Evolutionary conservation across 352 stramenopile species (phyloP), one percentile per base, ranked within the genome.

Genomic region (Globisporangium nodosum): DNA sequence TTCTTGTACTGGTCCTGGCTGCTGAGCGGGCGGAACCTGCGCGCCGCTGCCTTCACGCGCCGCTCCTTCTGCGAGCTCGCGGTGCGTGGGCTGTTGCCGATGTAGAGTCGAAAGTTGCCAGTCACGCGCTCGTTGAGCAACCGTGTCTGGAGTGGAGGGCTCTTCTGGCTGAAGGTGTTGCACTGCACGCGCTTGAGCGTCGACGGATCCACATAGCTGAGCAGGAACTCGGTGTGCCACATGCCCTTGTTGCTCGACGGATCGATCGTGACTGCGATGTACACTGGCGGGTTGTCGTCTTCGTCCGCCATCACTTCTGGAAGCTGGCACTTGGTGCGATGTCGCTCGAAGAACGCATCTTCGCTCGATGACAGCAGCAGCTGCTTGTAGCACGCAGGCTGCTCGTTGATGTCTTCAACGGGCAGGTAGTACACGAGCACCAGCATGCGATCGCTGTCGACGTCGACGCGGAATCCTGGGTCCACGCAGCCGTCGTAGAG

Each of bases 21-120:
- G 13, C 42, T 75, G 58, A 55, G 53, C 12, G 48, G 61, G 0
- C 45, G 64, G 63, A 60, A 83, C 55, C 48, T 54, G 21, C 66
- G 53, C 43, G 40, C 20, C 13, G 56, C 39, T 3, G 54, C 56
- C n/a, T 46, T 21, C 30, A 31, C 51, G 12, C 62, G 66, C 8
- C 71, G 66, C 31, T 53, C 47, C 31, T 61, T 56, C 33, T 69
- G 65, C 3, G 52, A 75, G 30, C 56, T 86, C 16, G 77, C 66
- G 24, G 87, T 83, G 49, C 68, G 76, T 21, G 79, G 81, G 56
- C 82, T 88, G 46, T 88, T 89, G 35, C 81, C 81, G 8, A 91
- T 49, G 49, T 72, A 88, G 48, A 91, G 52, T 0, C 64, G 64
- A 50, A 87, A 86, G 7, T 68, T 78, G 16, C 81, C 81, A 61